A percentile compares a stretch with the other conserved stretches of the same genome.
phyloP scores from a whole-genome alignment of 2,329 filamentous ascomycete species.

The Hymenoscyphus linearis region DNA sequence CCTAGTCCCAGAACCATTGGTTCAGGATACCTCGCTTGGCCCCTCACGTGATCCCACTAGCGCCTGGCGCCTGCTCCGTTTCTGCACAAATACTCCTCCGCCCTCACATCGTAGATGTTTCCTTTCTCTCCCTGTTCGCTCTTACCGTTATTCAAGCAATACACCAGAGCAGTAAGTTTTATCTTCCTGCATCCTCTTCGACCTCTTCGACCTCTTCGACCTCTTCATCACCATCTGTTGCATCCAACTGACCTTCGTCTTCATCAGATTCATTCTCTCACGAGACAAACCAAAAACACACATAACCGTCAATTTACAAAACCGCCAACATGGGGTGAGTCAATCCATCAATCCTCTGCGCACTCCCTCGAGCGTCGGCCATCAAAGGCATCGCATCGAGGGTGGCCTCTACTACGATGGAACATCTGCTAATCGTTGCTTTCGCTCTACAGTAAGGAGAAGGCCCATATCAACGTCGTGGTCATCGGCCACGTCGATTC shows the following conservation, averaged over 20 bases:
- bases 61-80: background rate
- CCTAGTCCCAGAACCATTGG: background rate
- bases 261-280: conserved; percentile 24
- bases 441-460: conserved; percentile 70
- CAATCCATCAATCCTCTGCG: conserved; percentile 6
- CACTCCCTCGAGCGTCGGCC: conserved; percentile 4
- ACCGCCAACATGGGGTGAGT: conserved; percentile 34
- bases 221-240: conserved; percentile 7
- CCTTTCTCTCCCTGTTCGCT: conserved; percentile 18
- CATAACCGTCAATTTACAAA: conserved; percentile 22
- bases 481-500: conserved; percentile 99
- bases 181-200: background rate
- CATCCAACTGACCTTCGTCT: conserved; percentile 15
- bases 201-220: conserved; percentile 1
- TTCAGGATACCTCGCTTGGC: background rate
- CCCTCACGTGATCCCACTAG: background rate
- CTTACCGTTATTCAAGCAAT: conserved; percentile 33
- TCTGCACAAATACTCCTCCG: background rate
- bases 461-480: conserved; percentile 96
- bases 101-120: background rate
- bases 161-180: conserved; percentile 29
- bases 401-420: conserved; percentile 15
- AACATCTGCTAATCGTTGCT: conserved; percentile 21
- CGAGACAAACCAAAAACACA: conserved; percentile 21
- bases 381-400: conserved; percentile 18